Base-by-base conservation (phyloP, 495 filamentous ascomycete genomes). In the Aspergillus sparsus region DNA sequence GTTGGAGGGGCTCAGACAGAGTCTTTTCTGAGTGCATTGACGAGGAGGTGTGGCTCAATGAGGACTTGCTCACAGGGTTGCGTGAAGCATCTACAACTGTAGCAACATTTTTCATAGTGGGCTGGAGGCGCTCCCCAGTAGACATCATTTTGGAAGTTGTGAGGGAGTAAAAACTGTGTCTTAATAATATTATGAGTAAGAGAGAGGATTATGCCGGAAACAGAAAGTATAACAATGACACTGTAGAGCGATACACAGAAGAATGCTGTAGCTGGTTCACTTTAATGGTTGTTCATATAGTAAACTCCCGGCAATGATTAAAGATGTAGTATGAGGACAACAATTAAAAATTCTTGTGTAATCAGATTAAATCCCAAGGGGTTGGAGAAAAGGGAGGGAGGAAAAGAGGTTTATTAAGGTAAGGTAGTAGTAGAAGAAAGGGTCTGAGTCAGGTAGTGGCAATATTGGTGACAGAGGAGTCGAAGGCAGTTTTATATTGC, bases 1-100 rank as follows among this genome's bases (percentile, higher is more conserved):
- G 92, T 62, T 90, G 89, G 61, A 85, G 72, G 13, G 68, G 62
- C 1, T 64, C 44, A 0, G 68, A 58, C 15, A 67, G 56, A 31
- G 57, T 33, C n/a, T 64, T 61, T 4, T 65, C 63, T 12, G 62
- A 33, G 18, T 58, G 60, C 62, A 69, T 62, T 53, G 55, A 18
- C 56, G 59, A 13, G 36, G 63, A 50, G 15, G 65, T 61, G 54
- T 50, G 64, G 65, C 57, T 68, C 34, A 58, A 35, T 53, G 69
- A 66, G 39, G 49, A 49, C 58, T 62, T 66, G 64, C 52, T 64
- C 45, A 62, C 51, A 21, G 64, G 59, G 21, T 55, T 58, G 51
- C 67, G 61, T 34, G 72, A 53, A 11, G 66, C 46, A 57, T 71
- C 66, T 63, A 70, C 58, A 41, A 62, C 55, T 27, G 21, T 3